Evolutionary conservation across 2,329 filamentous ascomycete species (phyloP), one percentile per base, ranked within the genome.

Genomic region (Fusarium lateritium): DNA sequence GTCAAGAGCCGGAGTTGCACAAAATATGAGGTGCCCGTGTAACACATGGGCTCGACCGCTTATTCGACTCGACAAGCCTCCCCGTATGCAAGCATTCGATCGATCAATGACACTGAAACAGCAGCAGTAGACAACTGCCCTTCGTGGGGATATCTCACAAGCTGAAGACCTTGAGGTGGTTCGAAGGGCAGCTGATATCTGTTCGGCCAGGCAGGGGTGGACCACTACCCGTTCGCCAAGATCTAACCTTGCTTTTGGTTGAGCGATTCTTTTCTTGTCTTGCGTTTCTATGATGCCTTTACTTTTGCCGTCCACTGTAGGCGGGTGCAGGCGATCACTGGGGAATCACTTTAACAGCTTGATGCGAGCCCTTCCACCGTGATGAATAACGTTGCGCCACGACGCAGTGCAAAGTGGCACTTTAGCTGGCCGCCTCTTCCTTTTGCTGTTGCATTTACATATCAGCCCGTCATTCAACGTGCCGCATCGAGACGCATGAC

Each of bases 1-100:
- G 42, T 57, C 47, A 61, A 56, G 44, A 58, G 22, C 44, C 46
- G 21, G 47, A 52, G 28, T 65, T 51, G 44, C 11, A 46, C 26
- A 38, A 46, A 62, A 55, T 42, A 50, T 54, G 36, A 21, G 31
- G 34, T 33, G 39, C 22, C 50, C 31, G 26, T 44, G 39, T 19
- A 21, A 39, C 13, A 49, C 43, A 36, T 34, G 19, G 33, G 43
- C 54, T 62, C 13, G 31, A 40, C 45, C 45, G 42, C 33, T 59
- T 51, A 38, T 33, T 39, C 26, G 19, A 28, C 42, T 47, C 33
- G 28, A 43, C 50, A 46, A 22, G 33, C 19, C 46, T 61, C 22
- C 26, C 21, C 42, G 26, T 33, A 24, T 31, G 26, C 38, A 56
- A 39, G 31, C 13, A 26, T 38, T 38, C 24, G 39, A 52, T 64